A percentile compares a stretch with the other conserved stretches of the same genome.
phyloP scores from a whole-genome alignment of 192 early-diverging fungal species.

The Backusella liffmaniae region DNA sequence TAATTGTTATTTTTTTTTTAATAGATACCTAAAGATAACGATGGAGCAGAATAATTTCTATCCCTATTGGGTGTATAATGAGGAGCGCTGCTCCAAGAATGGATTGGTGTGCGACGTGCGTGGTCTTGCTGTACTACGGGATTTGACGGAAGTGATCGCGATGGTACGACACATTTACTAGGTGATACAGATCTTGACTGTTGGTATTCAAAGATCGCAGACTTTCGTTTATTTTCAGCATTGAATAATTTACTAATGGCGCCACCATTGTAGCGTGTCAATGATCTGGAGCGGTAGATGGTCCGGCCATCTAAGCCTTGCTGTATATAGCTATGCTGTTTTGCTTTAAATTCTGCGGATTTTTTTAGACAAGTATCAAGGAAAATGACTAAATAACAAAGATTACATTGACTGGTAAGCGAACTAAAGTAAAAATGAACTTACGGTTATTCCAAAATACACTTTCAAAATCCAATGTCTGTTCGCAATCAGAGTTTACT shows the following conservation, averaged over 20 bases:
- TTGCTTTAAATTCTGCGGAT: background rate
- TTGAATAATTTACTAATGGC: slow-evolving; percentile 24
- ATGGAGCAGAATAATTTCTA: background rate
- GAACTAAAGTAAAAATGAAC: background rate
- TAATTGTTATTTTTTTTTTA: background rate
- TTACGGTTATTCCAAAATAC: slow-evolving; percentile 39
- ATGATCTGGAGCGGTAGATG: slow-evolving; percentile 9
- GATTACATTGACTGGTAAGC: too few species aligned
- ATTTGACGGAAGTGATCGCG: background rate
- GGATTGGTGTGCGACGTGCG: background rate
- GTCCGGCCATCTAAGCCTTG: background rate
- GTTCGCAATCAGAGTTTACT: background rate
- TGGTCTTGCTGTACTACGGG: background rate
- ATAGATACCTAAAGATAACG: background rate
- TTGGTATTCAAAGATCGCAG: background rate
- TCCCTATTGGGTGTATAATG: background rate
- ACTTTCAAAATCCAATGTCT: slow-evolving; percentile 37
- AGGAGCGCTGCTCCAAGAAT: background rate
- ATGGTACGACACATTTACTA: background rate
- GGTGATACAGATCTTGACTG: background rate
- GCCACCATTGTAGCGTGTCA: slow-evolving; percentile 7
- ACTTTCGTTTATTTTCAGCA: background rate
- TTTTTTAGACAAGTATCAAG: slow-evolving; percentile 14
- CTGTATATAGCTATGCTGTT: background rate
- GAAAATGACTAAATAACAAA: slow-evolving; percentile 5